Conservation (phyloP, 768 basidiomycete species). For the Mycena filopes region DNA sequence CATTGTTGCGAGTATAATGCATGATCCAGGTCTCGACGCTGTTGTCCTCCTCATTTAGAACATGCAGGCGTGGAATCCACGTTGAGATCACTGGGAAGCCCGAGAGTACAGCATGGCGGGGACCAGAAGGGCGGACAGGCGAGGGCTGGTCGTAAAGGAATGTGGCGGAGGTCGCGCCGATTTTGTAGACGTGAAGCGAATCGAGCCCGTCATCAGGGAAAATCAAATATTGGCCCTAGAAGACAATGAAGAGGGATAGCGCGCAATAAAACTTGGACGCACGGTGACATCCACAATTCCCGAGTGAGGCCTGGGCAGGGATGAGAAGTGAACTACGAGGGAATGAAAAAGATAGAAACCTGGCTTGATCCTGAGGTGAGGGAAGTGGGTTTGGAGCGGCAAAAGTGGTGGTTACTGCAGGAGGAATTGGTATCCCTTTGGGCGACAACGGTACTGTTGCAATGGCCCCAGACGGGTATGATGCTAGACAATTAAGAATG, state of each 20-base stretch:
- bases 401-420: slow-evolving; percentile 22
- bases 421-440: slow-evolving; percentile 14
- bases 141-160: slow-evolving; percentile 28
- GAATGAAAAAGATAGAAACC: not conserved
- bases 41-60: slow-evolving; percentile 29
- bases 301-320: slow-evolving; percentile 15
- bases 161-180: slow-evolving; percentile 21
- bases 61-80: slow-evolving; percentile 25
- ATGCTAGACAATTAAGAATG: not conserved
- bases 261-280: not conserved
- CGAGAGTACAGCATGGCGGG: slow-evolving; percentile 20
- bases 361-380: slow-evolving; percentile 25
- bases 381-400: slow-evolving; percentile 20
- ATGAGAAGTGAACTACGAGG: not conserved
- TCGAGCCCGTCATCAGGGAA: slow-evolving; percentile 27
- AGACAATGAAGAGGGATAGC: not conserved
- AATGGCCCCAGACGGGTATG: slow-evolving; percentile 18
- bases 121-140: slow-evolving; percentile 18
- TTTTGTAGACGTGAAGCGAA: slow-evolving; percentile 24
- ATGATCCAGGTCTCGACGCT: slow-evolving; percentile 29
- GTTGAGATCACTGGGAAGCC: slow-evolving; percentile 15
- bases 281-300: slow-evolving; percentile 27
- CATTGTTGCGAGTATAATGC: slow-evolving; percentile 22
- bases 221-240: slow-evolving; percentile 22
- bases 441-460: slow-evolving; percentile 18